Evolutionary conservation across 164 flowering plant genomes (phyloP), one percentile per base, ranked within the genome.

Genomic region (Umbilicus rupestris): DNA sequence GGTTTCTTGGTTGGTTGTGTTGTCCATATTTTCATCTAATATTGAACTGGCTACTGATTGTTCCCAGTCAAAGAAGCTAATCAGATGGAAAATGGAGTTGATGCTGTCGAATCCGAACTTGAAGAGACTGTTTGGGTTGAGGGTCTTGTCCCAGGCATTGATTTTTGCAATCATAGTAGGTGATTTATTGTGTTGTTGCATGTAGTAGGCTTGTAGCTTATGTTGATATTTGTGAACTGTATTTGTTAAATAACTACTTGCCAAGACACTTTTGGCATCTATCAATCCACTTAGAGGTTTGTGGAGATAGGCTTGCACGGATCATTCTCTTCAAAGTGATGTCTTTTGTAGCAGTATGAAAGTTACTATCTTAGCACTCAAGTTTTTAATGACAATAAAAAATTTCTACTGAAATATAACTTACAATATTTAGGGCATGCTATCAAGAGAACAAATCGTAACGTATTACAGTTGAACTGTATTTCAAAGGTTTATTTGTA

Each of bases 111-210:
- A 66, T 71, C 80, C 50, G 30, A 24, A 58, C 80, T 78, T 62
- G 80, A 67, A 69, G 88, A 87, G 62, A 80, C 85, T 68, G 69
- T 94, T 20, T 89, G 96, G 94, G 94, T 94, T 28, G 99, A 94
- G 77, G 99, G 99, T 62, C 89, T 94, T 74, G 86, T 94, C 59
- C 99, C 99, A 66, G 99, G 87, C 76, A 89, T 94, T 69, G 99
- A 94, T 73, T 91, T 94, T 76, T 94, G 99, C 82, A 94, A 94
- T 75, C 99, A 94, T 76, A 95, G 99, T 94, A 87, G 73, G 73
- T 45, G 29, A 69, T 64, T 49, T 63, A 29, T 29, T 11, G 39
- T 3, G 1, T 16, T 35, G 49, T n/a, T 42, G 6, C 29, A 64
- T 39, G 14, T 63, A 6, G 17, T 9, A 30, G 20, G 35, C n/a